phyloP scores from a whole-genome alignment of 371 early-diverging fungal genomes.

The Parasitella parasitica region DNA sequence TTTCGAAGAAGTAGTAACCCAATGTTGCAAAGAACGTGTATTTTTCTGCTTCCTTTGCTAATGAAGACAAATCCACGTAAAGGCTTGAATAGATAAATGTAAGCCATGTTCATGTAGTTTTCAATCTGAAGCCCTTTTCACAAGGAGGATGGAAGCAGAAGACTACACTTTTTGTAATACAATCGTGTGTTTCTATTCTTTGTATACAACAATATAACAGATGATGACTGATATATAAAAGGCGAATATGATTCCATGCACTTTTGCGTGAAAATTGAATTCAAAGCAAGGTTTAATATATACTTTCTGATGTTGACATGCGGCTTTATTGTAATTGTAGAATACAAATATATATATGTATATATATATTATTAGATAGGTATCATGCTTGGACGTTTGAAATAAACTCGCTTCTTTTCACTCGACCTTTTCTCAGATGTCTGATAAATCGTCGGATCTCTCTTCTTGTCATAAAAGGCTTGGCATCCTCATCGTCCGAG shows the following conservation, averaged over 20 bases:
- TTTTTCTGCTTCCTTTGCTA: not conserved
- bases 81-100: not conserved
- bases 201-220: not conserved
- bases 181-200: not conserved
- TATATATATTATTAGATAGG: not conserved
- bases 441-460: not conserved
- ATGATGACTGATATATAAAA: not conserved
- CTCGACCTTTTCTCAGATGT: not conserved
- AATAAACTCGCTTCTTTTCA: not conserved
- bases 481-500: not conserved
- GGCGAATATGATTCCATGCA: not conserved
- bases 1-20: not conserved
- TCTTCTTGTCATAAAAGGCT: not conserved
- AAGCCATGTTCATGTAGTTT: not conserved
- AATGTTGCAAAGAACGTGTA: not conserved
- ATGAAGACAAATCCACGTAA: not conserved
- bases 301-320: not conserved
- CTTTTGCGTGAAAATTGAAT: not conserved
- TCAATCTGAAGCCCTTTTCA: slow-evolving; percentile 1
- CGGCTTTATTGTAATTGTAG: too few species aligned
- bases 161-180: not conserved
- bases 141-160: not conserved
- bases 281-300: not conserved
- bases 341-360: not conserved
- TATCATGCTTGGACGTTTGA: not conserved